Evolutionary conservation across 1,284 basidiomycete genomes (phyloP).

Genomic region (Exsudoporus floridanus): DNA sequence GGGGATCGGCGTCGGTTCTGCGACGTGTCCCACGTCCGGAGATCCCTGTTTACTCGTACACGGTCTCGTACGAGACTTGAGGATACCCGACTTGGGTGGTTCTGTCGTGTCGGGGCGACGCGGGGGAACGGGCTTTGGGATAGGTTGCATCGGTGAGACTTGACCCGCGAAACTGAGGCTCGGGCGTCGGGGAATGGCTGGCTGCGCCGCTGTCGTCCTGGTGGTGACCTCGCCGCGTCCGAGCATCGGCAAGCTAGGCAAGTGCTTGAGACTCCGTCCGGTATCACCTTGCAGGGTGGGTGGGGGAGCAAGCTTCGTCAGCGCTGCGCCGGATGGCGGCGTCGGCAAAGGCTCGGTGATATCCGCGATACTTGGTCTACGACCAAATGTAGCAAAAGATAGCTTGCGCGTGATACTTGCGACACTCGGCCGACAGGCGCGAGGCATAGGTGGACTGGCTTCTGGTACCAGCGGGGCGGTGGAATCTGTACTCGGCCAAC

Average conservation of each 20-base stretch:
- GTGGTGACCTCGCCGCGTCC: conserved; percentile 1
- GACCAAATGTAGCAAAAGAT: conserved; percentile 30
- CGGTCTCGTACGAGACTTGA: conserved; percentile 16
- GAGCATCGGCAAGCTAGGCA: conserved; percentile 24
- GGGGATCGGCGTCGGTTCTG: neutral
- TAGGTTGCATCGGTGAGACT: neutral
- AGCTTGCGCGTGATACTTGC: conserved; percentile 33
- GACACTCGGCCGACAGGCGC: conserved; percentile 28
- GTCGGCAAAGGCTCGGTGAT: conserved; percentile 19
- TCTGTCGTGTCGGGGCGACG: conserved; percentile 4
- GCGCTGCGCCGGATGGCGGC: conserved; percentile 13
- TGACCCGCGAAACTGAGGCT: conserved; percentile 15
- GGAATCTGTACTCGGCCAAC: conserved; percentile 27
- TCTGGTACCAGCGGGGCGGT: conserved; percentile 10
- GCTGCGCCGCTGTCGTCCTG: neutral
- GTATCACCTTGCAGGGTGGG: conserved; percentile 13
- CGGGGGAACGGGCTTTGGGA: neutral
- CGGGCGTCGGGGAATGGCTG: conserved; percentile 17
- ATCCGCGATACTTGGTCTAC: conserved; percentile 25
- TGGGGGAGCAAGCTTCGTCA: conserved; percentile 22
- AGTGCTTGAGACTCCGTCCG: conserved; percentile 18
- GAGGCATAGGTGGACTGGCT: conserved; percentile 4
- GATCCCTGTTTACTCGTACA: conserved; percentile 4
- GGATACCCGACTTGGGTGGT: conserved; percentile 15
- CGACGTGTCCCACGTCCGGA: neutral